Evolutionary conservation across 306 rosid genomes (phyloP), one percentile per base, ranked within the genome.

Genomic region (Acacia acuminata): DNA sequence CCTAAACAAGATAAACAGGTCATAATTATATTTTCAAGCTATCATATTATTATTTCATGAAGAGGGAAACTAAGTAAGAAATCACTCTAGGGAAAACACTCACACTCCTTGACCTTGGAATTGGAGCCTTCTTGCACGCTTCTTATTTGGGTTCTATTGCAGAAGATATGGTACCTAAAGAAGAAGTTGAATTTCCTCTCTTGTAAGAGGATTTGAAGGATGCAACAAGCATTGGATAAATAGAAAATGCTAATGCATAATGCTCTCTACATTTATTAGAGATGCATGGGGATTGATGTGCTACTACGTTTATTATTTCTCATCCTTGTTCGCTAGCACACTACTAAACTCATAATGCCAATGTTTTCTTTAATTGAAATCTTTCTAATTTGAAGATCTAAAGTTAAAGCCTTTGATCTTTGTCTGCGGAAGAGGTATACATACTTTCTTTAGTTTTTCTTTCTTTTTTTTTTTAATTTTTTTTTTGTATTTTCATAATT

Each of bases 171-270:
- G 76, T 14, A 51, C 34, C 7, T 0, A 86, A 44, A 14, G 86
- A 36, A 14, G 88, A 14, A 24, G 87, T 4, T 30, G 80, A 81
- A 60, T 79, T 58, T 47, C 88, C 90, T 84, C 97, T 95, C 85
- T 93, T 81, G 55, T 91, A 86, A 5, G 98, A 90, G 16, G 98
- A 95, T 89, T 87, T 95, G 94, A 92, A 93, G 79, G 97, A 90
- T 14, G 98, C 78, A 32, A 86, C 82, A 1, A 98, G 95, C 98
- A 93, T 95, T 1, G 68, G 15, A 6, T 44, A 14, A 43, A 24
- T 4, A 12, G 22, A 38, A 3, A 40, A 11, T n/a, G n/a, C n/a
- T n/a, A n/a, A n/a, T n/a, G n/a, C n/a, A n/a, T n/a, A n/a, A n/a
- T n/a, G n/a, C n/a, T n/a, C n/a, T n/a, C n/a, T n/a, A n/a, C n/a